phyloP scores from a whole-genome alignment of 2,329 filamentous ascomycete genomes.

The Nemania abortiva region DNA sequence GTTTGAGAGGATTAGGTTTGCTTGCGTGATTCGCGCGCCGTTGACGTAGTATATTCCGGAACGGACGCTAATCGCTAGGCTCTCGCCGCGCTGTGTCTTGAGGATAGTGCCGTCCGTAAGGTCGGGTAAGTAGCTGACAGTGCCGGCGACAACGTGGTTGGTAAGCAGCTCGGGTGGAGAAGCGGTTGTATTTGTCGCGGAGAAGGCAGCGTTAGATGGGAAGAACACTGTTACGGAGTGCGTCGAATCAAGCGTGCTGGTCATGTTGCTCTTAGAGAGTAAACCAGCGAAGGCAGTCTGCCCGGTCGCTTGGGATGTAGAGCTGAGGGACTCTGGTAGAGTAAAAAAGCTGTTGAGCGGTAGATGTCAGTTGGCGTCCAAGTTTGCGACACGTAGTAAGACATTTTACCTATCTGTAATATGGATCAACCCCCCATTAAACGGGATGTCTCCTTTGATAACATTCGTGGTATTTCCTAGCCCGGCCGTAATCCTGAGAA shows the following conservation, averaged over 20 bases:
- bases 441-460: not conserved
- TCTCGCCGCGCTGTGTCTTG: not conserved
- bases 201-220: not conserved
- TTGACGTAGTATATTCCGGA: not conserved
- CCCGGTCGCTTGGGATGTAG: not conserved
- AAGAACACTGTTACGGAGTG: conserved; percentile 4
- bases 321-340: not conserved
- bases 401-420: not conserved
- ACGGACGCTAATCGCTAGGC: not conserved
- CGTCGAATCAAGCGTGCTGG: not conserved
- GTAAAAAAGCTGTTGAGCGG: not conserved
- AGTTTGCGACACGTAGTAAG: not conserved
- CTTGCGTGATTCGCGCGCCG: conserved; percentile 1
- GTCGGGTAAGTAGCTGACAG: not conserved
- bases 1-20: not conserved
- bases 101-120: not conserved
- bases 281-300: not conserved
- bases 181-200: not conserved
- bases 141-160: not conserved
- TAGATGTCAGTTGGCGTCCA: not conserved
- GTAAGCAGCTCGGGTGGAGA: not conserved
- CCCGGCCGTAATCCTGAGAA: not conserved
- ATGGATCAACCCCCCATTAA: not conserved
- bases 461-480: not conserved
- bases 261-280: not conserved